Evolutionary conservation across 768 basidiomycete species (phyloP), one percentile per base, ranked within the genome.

Genomic region (Solioccasus polychromus): DNA sequence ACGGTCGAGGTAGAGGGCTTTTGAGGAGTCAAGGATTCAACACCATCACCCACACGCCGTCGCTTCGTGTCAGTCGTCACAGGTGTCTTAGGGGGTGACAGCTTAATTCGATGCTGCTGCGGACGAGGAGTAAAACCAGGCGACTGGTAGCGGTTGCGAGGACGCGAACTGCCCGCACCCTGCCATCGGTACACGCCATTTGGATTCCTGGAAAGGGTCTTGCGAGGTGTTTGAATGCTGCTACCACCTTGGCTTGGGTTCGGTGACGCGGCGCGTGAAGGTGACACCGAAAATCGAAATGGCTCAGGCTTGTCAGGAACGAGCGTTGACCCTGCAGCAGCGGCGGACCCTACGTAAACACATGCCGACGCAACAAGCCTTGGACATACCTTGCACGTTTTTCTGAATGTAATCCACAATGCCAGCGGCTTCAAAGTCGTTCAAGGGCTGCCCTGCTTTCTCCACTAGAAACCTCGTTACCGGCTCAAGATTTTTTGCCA

Each of bases 131-230:
- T 79, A 58, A 90, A 88, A 4, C 81, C 83, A 36, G 87, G 85
- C 8, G 86, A 87, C 41, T 78, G 75, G 59, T 80, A 86, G 34
- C 85, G 81, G 61, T 86, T 88, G 37, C 77, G 77, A 17, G 72
- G 68, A 54, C 76, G 81, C 11, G 88, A 80, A 54, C 84, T 88
- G 34, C 87, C 86, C 25, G 71, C 83, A n/a, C 88, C 88, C 52
- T 82, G 76, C 83, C 83, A 88, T 38, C 74, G 73, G 63, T 85
- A 85, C 26, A 68, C 58, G 18, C 88, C 88, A 58, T 90, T 91
- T 0, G 88, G 88, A 55, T 91, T 91, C 59, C 70, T 78, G 18
- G 73, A 60, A 7, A 90, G 67, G 9, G 74, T 80, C 58, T 75
- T 81, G 15, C 74, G 74, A 5, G 79, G 71, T 14, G 73, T 59